These are phyloP conservation scores for Zygotorulaspora mrakii DNA, from an alignment of 1,139 yeast genomes.

Conservation along the genomic window DNA sequence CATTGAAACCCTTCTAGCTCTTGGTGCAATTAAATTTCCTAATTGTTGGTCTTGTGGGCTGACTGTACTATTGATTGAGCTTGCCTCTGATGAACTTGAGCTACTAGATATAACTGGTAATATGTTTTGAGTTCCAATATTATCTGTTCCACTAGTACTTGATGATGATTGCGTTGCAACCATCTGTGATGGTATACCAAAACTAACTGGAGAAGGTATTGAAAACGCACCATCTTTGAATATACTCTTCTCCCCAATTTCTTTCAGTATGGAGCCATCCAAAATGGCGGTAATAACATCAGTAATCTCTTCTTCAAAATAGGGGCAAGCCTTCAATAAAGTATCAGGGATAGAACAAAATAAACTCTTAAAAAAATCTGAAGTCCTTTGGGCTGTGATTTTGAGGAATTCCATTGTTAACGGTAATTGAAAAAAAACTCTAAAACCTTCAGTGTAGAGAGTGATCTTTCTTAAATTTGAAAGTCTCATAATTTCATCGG, in stretches of 20 bases:
- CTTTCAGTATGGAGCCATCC: constrained; percentile 26
- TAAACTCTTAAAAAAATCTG: constrained; percentile 27
- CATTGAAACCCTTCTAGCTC: constrained; percentile 16
- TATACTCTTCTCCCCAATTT: constrained; percentile 19
- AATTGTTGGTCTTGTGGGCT: constrained; percentile 12
- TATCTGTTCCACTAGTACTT: constrained; percentile 10
- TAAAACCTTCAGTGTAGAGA: constrained; percentile 34
- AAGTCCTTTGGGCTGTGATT: constrained; percentile 21
- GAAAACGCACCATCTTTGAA: constrained; percentile 13
- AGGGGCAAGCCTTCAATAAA: constrained; percentile 27
- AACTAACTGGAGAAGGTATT: constrained; percentile 10
- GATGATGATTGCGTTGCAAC: constrained; percentile 9
- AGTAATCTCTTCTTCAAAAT: constrained; percentile 29
- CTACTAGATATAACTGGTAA: constrained; percentile 12
- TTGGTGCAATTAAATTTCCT: constrained; percentile 18
- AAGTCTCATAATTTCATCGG: constrained; percentile 20
- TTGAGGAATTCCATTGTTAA: constrained; percentile 22
- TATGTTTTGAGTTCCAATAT: constrained; percentile 7
- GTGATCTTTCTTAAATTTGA: constrained; percentile 24
- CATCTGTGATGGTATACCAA: constrained; percentile 7
- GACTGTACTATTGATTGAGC: constrained; percentile 9
- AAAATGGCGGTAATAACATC: constrained; percentile 28
- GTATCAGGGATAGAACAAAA: constrained; percentile 30
- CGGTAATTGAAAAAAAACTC: constrained; percentile 31
- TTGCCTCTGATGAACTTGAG: constrained; percentile 16